Evolutionary conservation across 2,329 filamentous ascomycete species (phyloP), one percentile per base, ranked within the genome.

Genomic region (Penicillium sp.): DNA sequence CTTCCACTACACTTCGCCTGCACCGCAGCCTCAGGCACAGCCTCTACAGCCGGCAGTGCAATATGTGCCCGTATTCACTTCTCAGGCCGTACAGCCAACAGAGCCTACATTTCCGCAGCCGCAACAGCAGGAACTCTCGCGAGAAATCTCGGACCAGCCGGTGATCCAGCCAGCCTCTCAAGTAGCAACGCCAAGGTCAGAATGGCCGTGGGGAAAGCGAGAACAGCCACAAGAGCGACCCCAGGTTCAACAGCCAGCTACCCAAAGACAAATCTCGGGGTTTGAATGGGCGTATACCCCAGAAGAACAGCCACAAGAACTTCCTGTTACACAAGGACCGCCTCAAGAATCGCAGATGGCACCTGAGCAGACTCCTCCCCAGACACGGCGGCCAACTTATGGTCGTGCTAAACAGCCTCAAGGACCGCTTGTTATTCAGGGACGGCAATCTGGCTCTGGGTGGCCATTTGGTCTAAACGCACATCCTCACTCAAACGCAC

Each of bases 11-110:
- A 55, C 58, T 3, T 57, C 67, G 6, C 61, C 57, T 8, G 74
- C 77, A 19, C 62, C 73, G 2, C 48, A 46, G 19, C n/a, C 24
- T 19, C 33, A 38, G n/a, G 10, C 22, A 13, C 48, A 50, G 17
- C 37, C 45, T 7, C 1, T 21, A 6, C 48, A 50, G 8, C 48
- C 48, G 7, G 15, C 37, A 3, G 26, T 50, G 42, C 62, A 77
- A 42, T 83, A 82, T 59, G 74, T 74, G 47, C 78, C 80, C 2
- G 73, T 84, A 4, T 76, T 82, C 43, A 79, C 83, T 6, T 76
- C 81, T 3, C 77, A 81, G 53, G 69, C 71, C 0, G 47, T 49
- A 37, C 58, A 64, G 9, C 72, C 77, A 19, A 21, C n/a, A 15
- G 22, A 39, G 24, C 43, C 44, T 6, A 21, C 21, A 19, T 6